phyloP scores from a whole-genome alignment of 2,329 filamentous ascomycete genomes.

The Truncatella angustata region DNA sequence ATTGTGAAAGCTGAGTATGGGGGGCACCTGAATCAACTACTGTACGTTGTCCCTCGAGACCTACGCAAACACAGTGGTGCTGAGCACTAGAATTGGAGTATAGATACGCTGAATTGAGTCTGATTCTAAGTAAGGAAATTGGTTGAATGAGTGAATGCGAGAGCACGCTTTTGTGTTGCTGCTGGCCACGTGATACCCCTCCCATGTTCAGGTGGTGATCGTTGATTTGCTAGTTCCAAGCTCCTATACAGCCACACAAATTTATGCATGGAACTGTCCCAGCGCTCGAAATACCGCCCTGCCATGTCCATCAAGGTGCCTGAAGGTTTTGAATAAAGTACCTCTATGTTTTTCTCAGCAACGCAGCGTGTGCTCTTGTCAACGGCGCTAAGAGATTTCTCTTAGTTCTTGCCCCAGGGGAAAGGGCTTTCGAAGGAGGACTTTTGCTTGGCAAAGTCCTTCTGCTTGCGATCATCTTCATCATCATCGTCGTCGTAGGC shows the following conservation, averaged over 20 bases:
- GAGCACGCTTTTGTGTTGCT: background rate
- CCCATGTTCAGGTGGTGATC: background rate
- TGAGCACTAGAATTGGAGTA: background rate
- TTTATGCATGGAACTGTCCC: background rate
- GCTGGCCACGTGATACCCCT: background rate
- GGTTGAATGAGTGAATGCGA: background rate
- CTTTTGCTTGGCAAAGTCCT: background rate
- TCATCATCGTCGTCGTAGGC: background rate
- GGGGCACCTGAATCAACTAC: background rate
- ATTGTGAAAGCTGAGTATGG: background rate
- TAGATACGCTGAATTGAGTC: background rate
- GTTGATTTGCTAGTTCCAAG: background rate
- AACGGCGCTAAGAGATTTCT: background rate
- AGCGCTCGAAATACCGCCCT: background rate
- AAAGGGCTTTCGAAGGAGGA: background rate
- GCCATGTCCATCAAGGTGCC: background rate
- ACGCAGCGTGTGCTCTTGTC: background rate
- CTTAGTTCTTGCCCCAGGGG: background rate
- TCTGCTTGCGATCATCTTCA: background rate
- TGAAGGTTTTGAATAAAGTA: background rate
- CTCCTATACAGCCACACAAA: background rate
- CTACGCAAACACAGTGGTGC: background rate
- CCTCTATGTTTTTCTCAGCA: background rate
- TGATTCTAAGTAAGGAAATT: background rate
- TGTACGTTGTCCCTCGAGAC: background rate